Percentiles rank a stretch among this genome's conserved stretches.
phyloP scores from a whole-genome alignment of 441 rosid genomes.

The Pelargonium australe region DNA sequence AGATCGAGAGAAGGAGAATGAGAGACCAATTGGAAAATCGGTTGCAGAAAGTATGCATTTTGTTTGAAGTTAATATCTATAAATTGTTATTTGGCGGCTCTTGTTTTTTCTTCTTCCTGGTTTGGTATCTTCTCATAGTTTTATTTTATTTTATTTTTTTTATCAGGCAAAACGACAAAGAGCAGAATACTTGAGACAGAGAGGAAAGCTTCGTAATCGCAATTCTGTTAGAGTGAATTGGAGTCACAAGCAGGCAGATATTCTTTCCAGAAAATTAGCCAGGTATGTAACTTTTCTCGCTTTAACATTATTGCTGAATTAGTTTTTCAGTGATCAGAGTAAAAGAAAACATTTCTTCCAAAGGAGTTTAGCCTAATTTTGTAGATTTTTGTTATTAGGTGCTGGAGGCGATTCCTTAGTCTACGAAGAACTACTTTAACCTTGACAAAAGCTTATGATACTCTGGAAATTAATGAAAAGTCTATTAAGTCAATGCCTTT shows the following conservation, averaged over 20 bases:
- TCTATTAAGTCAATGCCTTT: constrained; percentile 56
- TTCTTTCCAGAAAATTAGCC: constrained; percentile 72
- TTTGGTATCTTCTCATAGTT: constrained; percentile 17
- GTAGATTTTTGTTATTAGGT: constrained; percentile 37
- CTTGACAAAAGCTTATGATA: constrained; percentile 60
- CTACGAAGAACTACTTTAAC: constrained; percentile 64
- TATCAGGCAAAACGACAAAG: constrained; percentile 79
- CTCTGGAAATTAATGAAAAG: constrained; percentile 51
- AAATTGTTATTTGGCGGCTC: not conserved
- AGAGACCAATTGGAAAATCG: constrained; percentile 78
- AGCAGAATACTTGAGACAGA: constrained; percentile 86
- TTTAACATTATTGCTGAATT: not conserved
- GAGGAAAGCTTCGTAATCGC: constrained; percentile 44
- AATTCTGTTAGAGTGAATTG: constrained; percentile 38
- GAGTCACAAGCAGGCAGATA: constrained; percentile 58
- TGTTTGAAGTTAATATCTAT: constrained; percentile 9
- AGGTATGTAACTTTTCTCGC: constrained; percentile 29
- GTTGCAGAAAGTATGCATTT: constrained; percentile 60
- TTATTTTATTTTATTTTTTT: not conserved
- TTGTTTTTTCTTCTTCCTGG: constrained; percentile 5
- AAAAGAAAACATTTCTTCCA: not conserved
- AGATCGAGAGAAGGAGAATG: constrained; percentile 79
- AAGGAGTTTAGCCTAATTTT: constrained; percentile 7
- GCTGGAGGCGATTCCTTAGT: constrained; percentile 73
- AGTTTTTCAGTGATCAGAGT: not conserved